phyloP scores from a whole-genome alignment of 139 green algal species.

The Chlamydomonas schloesseri region DNA sequence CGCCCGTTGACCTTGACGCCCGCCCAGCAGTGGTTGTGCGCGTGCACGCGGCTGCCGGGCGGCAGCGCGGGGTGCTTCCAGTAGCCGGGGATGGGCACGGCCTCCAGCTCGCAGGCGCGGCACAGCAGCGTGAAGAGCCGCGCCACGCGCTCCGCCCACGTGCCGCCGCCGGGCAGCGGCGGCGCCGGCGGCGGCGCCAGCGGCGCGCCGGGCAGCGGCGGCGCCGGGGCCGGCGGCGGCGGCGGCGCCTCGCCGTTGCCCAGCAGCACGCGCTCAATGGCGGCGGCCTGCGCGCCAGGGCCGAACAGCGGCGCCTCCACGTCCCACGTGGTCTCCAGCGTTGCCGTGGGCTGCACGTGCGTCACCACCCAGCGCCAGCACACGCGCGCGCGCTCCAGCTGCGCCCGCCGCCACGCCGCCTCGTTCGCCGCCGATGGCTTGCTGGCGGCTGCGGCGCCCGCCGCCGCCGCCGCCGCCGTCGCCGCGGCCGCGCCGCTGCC shows the following conservation, averaged over 20 bases:
- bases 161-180: constrained; percentile 45
- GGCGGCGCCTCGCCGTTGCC: neutral
- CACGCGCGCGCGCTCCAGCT: constrained; percentile 64
- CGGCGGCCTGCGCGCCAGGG: neutral
- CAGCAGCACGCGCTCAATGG: constrained; percentile 3
- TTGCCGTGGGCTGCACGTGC: constrained; percentile 40
- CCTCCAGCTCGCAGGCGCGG: constrained; percentile 63
- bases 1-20: constrained; percentile 60
- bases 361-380: constrained; percentile 68
- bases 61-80: constrained; percentile 56
- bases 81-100: constrained; percentile 65
- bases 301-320: constrained; percentile 59
- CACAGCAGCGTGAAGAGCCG: constrained; percentile 60
- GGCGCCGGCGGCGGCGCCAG: neutral
- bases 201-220: neutral
- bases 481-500: neutral
- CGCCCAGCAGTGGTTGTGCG: constrained; percentile 80
- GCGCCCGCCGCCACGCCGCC: neutral
- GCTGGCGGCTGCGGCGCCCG: neutral
- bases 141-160: constrained; percentile 68
- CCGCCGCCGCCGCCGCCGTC: constrained; percentile 3
- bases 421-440: neutral
- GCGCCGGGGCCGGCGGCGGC: neutral
- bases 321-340: constrained; percentile 29
- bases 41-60: constrained; percentile 48